A percentile compares a stretch with the other conserved stretches of the same genome.
These are phyloP conservation scores for Globisporangium cystogenes DNA, from an alignment of 352 stramenopile genomes.

Conservation along the genomic window DNA sequence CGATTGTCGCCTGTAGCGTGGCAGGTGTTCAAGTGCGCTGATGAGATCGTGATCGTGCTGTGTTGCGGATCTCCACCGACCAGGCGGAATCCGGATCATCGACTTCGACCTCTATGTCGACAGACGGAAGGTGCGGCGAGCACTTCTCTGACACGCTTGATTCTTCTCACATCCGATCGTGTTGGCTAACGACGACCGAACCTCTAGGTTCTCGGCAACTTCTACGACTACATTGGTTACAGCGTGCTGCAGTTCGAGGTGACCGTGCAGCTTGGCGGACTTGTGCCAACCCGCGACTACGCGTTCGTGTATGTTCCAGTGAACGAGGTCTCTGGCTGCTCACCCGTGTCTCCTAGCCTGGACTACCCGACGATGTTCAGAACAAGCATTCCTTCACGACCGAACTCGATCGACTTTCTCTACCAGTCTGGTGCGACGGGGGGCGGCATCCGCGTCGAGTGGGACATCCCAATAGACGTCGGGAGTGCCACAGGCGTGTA, in stretches of 20 bases:
- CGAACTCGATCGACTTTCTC: constrained; percentile 23
- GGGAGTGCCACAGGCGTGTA: constrained; percentile 24
- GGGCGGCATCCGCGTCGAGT: constrained; percentile 38
- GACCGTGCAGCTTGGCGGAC: constrained; percentile 39
- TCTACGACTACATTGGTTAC: constrained; percentile 17
- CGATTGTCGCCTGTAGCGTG: too few species aligned
- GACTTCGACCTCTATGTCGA: constrained; percentile 34
- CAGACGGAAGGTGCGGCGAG: constrained; percentile 16
- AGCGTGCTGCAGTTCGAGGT: constrained; percentile 24
- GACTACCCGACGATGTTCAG: constrained; percentile 13
- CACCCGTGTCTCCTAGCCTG: not conserved
- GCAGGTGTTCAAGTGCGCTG: too few species aligned
- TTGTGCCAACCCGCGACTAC: constrained; percentile 31
- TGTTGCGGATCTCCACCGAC: not conserved
- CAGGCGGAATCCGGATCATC: constrained; percentile 26
- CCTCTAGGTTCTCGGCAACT: constrained; percentile 21
- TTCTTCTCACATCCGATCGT: not conserved
- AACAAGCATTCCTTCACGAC: constrained; percentile 18
- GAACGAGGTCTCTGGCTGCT: constrained; percentile 48
- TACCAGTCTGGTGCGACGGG: constrained; percentile 35
- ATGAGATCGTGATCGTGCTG: too few species aligned
- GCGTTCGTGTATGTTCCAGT: constrained; percentile 31
- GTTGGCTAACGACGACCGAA: not conserved
- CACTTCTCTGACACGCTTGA: too few species aligned
- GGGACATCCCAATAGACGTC: constrained; percentile 34